These are phyloP conservation scores for Cryphonectria naterciae DNA, from an alignment of 2,329 filamentous ascomycete species.

Conservation along the genomic window DNA sequence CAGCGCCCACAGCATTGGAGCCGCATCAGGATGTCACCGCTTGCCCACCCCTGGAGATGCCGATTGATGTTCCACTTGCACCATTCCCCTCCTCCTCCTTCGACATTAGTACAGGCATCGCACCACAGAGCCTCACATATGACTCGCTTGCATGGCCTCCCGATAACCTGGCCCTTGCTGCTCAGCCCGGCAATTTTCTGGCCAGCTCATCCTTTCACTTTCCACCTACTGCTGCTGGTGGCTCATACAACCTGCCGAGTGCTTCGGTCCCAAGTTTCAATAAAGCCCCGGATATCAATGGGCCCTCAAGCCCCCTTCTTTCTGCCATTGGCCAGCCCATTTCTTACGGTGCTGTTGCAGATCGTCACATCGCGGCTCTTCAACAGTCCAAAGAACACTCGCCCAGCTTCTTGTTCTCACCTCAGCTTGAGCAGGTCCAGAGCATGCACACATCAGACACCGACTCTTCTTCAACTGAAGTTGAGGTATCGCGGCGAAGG, in stretches of 20 bases:
- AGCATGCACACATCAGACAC: background rate
- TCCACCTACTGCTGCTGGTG: background rate
- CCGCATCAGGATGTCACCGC: background rate
- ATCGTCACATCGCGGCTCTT: background rate
- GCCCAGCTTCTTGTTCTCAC: too few relatives aligned
- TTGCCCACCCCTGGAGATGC: background rate
- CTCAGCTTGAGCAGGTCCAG: background rate
- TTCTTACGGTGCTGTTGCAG: background rate
- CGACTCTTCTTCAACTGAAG: background rate
- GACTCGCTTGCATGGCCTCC: background rate
- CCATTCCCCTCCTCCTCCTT: background rate
- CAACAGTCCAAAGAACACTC: background rate
- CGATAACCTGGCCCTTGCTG: background rate
- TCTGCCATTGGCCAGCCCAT: background rate
- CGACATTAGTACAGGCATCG: too few relatives aligned
- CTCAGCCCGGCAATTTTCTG: background rate
- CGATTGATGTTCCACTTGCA: background rate
- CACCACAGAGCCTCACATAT: conserved; percentile 1
- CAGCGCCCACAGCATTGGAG: background rate
- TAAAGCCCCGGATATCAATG: background rate
- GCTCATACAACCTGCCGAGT: background rate
- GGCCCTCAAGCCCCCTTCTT: background rate
- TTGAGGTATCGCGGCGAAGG: background rate
- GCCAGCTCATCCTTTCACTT: background rate
- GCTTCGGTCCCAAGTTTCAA: background rate